Percentiles rank a stretch among this genome's conserved stretches.
Conservation (phyloP, 2,329 filamentous ascomycete species). For the Talaromyces albobiverticillius region DNA sequence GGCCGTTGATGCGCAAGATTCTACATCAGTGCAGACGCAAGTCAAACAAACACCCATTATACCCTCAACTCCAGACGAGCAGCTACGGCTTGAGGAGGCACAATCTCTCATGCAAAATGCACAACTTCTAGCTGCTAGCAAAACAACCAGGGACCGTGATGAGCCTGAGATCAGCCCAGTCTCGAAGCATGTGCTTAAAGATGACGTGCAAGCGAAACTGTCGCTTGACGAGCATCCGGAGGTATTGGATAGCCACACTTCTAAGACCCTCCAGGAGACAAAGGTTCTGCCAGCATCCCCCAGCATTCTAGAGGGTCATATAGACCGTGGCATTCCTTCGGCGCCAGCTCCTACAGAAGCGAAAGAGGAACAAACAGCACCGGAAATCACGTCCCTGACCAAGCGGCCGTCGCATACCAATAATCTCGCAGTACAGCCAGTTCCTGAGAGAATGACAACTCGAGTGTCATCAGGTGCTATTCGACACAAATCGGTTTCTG, state of each 20-base stretch:
- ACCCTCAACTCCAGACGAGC: slow-evolving; percentile 57
- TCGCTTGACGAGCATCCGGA: slow-evolving; percentile 20
- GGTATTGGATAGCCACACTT: slow-evolving; percentile 15
- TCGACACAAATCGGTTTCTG: slow-evolving; percentile 68
- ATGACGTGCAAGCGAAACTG: slow-evolving; percentile 19
- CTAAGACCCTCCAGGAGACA: slow-evolving; percentile 14
- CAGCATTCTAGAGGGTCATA: slow-evolving; percentile 14
- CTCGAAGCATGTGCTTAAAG: slow-evolving; percentile 27
- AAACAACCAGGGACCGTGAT: slow-evolving; percentile 19
- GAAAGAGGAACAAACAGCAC: not conserved
- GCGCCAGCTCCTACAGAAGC: slow-evolving; percentile 5
- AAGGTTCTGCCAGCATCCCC: slow-evolving; percentile 15
- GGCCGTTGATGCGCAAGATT: slow-evolving; percentile 17
- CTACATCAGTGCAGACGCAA: slow-evolving; percentile 24
- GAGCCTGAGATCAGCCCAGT: slow-evolving; percentile 14
- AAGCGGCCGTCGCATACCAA: slow-evolving; percentile 21
- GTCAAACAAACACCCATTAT: slow-evolving; percentile 27
- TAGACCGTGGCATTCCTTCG: not conserved
- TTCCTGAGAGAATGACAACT: slow-evolving; percentile 61
- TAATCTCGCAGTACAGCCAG: slow-evolving; percentile 29
- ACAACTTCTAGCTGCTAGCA: slow-evolving; percentile 20
- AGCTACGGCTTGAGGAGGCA: slow-evolving; percentile 56
- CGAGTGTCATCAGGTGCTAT: slow-evolving; percentile 68
- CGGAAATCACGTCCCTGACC: slow-evolving; percentile 18
- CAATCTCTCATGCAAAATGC: slow-evolving; percentile 34